A percentile compares a stretch with the other conserved stretches of the same genome.
These are phyloP conservation scores for Barbatosphaeria neglecta DNA, from an alignment of 495 filamentous ascomycete species.

Conservation along the genomic window DNA sequence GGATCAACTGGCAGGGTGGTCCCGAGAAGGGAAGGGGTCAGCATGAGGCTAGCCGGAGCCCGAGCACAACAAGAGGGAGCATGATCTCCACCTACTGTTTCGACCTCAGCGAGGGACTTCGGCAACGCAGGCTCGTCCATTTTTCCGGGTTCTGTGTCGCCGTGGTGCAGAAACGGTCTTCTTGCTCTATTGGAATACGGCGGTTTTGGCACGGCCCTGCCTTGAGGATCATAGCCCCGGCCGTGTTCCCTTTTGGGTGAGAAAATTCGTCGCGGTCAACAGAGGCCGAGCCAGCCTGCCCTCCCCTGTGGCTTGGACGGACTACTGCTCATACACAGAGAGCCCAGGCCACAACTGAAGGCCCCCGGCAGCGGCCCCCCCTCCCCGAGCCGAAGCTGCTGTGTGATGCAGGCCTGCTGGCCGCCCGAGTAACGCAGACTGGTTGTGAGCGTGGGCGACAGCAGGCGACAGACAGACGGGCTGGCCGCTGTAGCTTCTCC, in stretches of 20 bases:
- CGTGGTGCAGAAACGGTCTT: background rate
- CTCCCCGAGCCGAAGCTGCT: background rate
- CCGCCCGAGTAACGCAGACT: background rate
- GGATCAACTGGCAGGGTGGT: slow-evolving; percentile 48
- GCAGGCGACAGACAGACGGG: too few species aligned
- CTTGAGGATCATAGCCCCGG: background rate
- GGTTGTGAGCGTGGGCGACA: background rate
- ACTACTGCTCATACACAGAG: too few species aligned
- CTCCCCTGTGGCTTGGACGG: too few species aligned
- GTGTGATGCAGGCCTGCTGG: background rate
- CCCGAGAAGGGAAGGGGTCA: slow-evolving; percentile 3
- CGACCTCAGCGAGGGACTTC: slow-evolving; percentile 27
- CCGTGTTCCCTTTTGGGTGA: background rate
- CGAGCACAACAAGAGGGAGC: background rate
- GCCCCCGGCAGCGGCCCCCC: background rate
- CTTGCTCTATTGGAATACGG: background rate
- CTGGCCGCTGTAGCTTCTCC: too few species aligned
- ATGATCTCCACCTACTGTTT: slow-evolving; percentile 17
- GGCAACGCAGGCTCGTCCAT: slow-evolving; percentile 22
- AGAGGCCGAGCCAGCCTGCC: too few species aligned
- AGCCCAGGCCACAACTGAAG: background rate
- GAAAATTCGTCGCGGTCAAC: too few species aligned
- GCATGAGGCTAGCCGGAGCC: slow-evolving; percentile 3
- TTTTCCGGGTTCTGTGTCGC: background rate
- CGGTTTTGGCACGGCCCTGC: background rate